These are phyloP conservation scores for Gossypium bickii DNA, from an alignment of 345 rosid species.

Conservation along the genomic window DNA sequence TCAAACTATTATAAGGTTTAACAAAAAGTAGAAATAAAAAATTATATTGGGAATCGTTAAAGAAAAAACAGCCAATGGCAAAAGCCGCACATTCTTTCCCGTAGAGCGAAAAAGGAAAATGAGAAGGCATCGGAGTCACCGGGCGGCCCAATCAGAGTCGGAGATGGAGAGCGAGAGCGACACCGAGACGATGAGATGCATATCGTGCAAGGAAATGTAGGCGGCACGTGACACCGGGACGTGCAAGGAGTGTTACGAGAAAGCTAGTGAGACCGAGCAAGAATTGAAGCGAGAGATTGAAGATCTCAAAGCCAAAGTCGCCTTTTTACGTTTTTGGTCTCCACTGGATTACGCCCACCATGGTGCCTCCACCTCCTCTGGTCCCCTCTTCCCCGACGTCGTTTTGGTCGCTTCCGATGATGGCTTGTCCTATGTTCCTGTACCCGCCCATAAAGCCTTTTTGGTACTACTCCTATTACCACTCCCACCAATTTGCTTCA, in stretches of 20 bases:
- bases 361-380: background rate
- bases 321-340: conserved; percentile 52
- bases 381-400: conserved; percentile 46
- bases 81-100: background rate
- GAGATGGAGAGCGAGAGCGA: conserved; percentile 26
- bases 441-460: conserved; percentile 58
- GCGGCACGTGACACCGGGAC: conserved; percentile 9
- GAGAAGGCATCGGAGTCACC: conserved; percentile 7
- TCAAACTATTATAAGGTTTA: no score
- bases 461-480: conserved; percentile 30
- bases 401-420: conserved; percentile 56
- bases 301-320: conserved; percentile 20
- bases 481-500: background rate
- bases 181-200: conserved; percentile 46
- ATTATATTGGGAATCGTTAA: no score
- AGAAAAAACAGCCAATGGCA: background rate
- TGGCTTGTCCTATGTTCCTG: conserved; percentile 39
- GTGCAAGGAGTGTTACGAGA: conserved; percentile 17
- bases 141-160: background rate
- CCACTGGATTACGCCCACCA: conserved; percentile 33
- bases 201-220: conserved; percentile 62
- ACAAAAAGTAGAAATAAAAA: no score
- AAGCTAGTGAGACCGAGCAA: conserved; percentile 37
- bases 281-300: conserved; percentile 22
- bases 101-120: background rate